Evolutionary conservation across 2,329 filamentous ascomycete species (phyloP).

Genomic region (Podosphaera leucotricha): DNA sequence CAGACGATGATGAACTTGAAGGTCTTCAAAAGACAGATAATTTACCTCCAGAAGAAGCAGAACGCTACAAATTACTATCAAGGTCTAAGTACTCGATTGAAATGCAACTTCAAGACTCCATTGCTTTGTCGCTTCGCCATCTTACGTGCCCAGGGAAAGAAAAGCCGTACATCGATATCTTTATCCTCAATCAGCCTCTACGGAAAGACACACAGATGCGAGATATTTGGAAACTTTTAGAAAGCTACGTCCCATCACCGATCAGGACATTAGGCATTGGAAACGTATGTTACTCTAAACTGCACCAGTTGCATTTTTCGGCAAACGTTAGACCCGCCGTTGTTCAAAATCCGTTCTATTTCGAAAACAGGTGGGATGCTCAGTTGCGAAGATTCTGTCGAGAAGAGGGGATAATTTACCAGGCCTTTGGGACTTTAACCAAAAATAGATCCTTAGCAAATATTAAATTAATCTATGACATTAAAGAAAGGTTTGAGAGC

Average conservation of each 20-base stretch:
- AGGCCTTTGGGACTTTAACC: slow-evolving; percentile 37
- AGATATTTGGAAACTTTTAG: slow-evolving; percentile 41
- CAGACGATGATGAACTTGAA: too few relatives aligned
- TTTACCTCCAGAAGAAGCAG: slow-evolving; percentile 26
- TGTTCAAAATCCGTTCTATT: slow-evolving; percentile 56
- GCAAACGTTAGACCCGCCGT: slow-evolving; percentile 30
- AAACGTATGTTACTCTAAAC: slow-evolving; percentile 36
- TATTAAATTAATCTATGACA: slow-evolving; percentile 22
- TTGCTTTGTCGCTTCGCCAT: slow-evolving; percentile 41
- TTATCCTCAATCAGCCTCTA: slow-evolving; percentile 35
- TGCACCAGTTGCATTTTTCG: slow-evolving; percentile 27
- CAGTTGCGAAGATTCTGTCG: slow-evolving; percentile 32
- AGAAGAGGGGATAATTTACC: slow-evolving; percentile 28
- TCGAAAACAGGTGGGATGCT: slow-evolving; percentile 32
- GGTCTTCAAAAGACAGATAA: too few relatives aligned
- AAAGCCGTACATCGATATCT: slow-evolving; percentile 28
- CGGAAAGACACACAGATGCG: slow-evolving; percentile 27
- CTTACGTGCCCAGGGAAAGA: slow-evolving; percentile 10
- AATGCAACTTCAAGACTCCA: slow-evolving; percentile 41
- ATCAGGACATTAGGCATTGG: slow-evolving; percentile 53
- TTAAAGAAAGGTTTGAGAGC: slow-evolving; percentile 21
- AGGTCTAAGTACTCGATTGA: slow-evolving; percentile 30
- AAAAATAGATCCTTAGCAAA: slow-evolving; percentile 28
- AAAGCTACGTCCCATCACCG: slow-evolving; percentile 37
- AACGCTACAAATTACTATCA: slow-evolving; percentile 36